Percentiles rank a stretch among this genome's conserved stretches.
phyloP scores from a whole-genome alignment of 345 rosid genomes.

The Eucalyptus urophylla region DNA sequence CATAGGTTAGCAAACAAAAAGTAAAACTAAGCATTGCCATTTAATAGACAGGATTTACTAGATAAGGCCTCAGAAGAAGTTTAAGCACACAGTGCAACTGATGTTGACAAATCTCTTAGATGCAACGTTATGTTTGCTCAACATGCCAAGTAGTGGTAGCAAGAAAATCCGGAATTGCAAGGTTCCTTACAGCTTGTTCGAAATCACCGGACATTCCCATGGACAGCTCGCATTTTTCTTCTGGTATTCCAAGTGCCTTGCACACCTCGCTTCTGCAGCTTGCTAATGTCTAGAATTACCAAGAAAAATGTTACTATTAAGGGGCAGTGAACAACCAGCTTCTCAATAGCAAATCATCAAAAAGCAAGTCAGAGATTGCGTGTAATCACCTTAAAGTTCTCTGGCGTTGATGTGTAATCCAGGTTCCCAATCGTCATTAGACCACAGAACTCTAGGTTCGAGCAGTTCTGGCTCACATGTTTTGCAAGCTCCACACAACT shows the following conservation, averaged over 20 bases:
- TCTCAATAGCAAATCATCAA: not conserved
- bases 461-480: conserved; percentile 52
- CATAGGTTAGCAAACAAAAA: not conserved
- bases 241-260: conserved; percentile 62
- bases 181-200: conserved; percentile 72
- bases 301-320: not conserved
- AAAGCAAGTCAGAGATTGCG: not conserved
- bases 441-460: conserved; percentile 75
- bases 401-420: conserved; percentile 89
- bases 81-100: not conserved
- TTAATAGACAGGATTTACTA: not conserved
- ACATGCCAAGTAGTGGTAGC: not conserved
- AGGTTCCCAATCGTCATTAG: conserved; percentile 96
- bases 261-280: conserved; percentile 89
- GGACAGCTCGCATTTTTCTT: conserved; percentile 85
- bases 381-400: conserved; percentile 70
- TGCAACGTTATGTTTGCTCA: not conserved
- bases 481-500: conserved; percentile 71
- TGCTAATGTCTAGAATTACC: conserved; percentile 49
- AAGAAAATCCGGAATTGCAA: not conserved
- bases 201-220: conserved; percentile 99
- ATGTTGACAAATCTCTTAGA: not conserved
- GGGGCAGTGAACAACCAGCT: not conserved
- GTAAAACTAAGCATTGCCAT: not conserved
- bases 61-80: not conserved